These are phyloP conservation scores for Thermoascus crustaceus DNA, from an alignment of 2,329 filamentous ascomycete genomes.

Conservation along the genomic window DNA sequence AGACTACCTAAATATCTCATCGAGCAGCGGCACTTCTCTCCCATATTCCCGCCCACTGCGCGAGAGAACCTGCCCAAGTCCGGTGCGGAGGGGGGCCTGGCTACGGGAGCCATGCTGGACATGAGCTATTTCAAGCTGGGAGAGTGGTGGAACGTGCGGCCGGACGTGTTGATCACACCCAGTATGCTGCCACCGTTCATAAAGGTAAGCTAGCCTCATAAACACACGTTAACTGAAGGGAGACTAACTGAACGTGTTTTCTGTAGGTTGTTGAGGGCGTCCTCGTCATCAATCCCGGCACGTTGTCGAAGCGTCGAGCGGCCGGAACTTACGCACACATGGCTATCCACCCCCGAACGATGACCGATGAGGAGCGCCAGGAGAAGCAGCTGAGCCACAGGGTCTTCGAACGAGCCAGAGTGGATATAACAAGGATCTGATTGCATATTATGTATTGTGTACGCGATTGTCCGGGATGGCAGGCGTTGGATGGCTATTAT, in stretches of 20 bases:
- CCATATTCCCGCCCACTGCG: conserved; percentile 73
- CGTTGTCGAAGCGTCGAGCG: conserved; percentile 72
- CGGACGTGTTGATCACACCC: conserved; percentile 76
- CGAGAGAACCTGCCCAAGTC: conserved; percentile 59
- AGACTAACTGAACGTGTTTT: background rate
- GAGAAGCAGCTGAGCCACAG: conserved; percentile 59
- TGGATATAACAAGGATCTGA: conserved; percentile 77
- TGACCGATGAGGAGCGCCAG: conserved; percentile 51
- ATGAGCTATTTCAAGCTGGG: conserved; percentile 76
- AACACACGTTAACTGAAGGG: conserved; percentile 2
- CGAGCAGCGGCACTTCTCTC: conserved; percentile 85
- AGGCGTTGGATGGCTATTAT: conserved; percentile 12
- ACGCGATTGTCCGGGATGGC: background rate
- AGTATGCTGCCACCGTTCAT: conserved; percentile 79
- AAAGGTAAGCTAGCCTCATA: conserved; percentile 52
- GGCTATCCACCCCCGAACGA: conserved; percentile 58
- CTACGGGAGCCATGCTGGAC: conserved; percentile 72
- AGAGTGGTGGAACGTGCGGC: conserved; percentile 79
- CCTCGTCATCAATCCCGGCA: conserved; percentile 82
- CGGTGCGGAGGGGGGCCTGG: conserved; percentile 50
- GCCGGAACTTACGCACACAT: conserved; percentile 81
- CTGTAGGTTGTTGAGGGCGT: conserved; percentile 80
- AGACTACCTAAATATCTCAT: conserved; percentile 70
- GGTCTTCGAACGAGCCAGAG: conserved; percentile 72
- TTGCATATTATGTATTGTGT: conserved; percentile 3